Evolutionary conservation across 768 basidiomycete species (phyloP).

Genomic region (Pluteus cervinus): DNA sequence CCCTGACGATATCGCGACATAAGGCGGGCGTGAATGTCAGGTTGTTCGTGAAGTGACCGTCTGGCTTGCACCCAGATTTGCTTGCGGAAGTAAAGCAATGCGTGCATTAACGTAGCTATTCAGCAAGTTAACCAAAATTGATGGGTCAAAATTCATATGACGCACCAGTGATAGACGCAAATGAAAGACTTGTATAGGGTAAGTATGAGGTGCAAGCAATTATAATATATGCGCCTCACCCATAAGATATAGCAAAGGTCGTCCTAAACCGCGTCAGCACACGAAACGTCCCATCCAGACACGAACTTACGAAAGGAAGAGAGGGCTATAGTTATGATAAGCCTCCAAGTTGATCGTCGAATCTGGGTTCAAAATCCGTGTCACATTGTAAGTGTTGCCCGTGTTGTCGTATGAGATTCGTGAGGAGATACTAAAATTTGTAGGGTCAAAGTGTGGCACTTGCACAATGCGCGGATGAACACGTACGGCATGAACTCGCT

Average conservation of each 20-base stretch:
- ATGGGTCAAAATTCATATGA: neutral
- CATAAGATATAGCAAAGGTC: constrained; percentile 75
- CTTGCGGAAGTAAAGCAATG: constrained; percentile 65
- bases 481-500: constrained; percentile 48
- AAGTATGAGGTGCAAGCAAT: neutral
- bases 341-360: constrained; percentile 44
- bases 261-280: too few species aligned
- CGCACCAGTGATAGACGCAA: constrained; percentile 60
- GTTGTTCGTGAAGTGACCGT: constrained; percentile 66
- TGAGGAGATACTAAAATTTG: constrained; percentile 42
- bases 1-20: constrained; percentile 65
- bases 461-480: neutral
- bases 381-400: constrained; percentile 49
- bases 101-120: constrained; percentile 56
- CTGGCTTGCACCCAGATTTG: constrained; percentile 67
- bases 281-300: too few species aligned
- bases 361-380: constrained; percentile 44
- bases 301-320: constrained; percentile 51
- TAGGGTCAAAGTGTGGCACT: constrained; percentile 4
- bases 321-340: constrained; percentile 49
- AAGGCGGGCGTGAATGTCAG: constrained; percentile 75
- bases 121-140: neutral
- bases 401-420: constrained; percentile 58
- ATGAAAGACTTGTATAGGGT: constrained; percentile 53
- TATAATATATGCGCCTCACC: constrained; percentile 15